A percentile compares a stretch with the other conserved stretches of the same genome.
phyloP scores from a whole-genome alignment of 768 basidiomycete genomes.

The Pluteus cervinus region DNA sequence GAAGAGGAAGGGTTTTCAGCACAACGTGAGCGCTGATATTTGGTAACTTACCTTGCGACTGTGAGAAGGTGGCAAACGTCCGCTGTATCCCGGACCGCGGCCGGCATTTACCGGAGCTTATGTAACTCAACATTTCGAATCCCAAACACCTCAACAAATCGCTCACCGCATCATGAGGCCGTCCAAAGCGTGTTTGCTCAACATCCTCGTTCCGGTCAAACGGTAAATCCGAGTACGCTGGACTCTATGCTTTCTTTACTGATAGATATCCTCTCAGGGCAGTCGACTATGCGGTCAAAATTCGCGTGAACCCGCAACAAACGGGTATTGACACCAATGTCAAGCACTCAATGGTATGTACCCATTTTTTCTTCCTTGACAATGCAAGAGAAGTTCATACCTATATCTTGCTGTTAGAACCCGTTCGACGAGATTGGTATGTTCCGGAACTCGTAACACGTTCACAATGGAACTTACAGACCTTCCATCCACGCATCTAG shows the following conservation, averaged over 20 bases:
- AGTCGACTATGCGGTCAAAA: constrained; percentile 98
- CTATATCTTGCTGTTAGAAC: constrained; percentile 48
- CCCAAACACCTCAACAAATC: too few relatives aligned
- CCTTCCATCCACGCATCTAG: constrained; percentile 34
- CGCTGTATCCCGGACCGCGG: too few relatives aligned
- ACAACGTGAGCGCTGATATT: too few relatives aligned
- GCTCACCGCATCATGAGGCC: too few relatives aligned
- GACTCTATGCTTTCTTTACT: not conserved
- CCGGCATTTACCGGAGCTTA: too few relatives aligned
- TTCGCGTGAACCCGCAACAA: constrained; percentile 92
- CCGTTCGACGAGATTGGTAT: constrained; percentile 98
- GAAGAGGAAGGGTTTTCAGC: too few relatives aligned
- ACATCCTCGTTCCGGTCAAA: constrained; percentile 94
- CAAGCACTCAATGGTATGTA: constrained; percentile 95
- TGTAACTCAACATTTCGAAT: too few relatives aligned
- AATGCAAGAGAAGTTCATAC: constrained; percentile 1
- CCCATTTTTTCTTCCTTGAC: constrained; percentile 1
- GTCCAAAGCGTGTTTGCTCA: constrained; percentile 63
- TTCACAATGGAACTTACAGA: too few relatives aligned
- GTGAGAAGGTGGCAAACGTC: too few relatives aligned
- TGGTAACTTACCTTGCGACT: too few relatives aligned
- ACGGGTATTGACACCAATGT: constrained; percentile 96
- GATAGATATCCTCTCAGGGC: constrained; percentile 41
- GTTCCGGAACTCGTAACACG: constrained; percentile 9
- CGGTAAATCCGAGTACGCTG: constrained; percentile 38